phyloP scores from a whole-genome alignment of 352 stramenopile species.

The Phytophthora agathidicida region DNA sequence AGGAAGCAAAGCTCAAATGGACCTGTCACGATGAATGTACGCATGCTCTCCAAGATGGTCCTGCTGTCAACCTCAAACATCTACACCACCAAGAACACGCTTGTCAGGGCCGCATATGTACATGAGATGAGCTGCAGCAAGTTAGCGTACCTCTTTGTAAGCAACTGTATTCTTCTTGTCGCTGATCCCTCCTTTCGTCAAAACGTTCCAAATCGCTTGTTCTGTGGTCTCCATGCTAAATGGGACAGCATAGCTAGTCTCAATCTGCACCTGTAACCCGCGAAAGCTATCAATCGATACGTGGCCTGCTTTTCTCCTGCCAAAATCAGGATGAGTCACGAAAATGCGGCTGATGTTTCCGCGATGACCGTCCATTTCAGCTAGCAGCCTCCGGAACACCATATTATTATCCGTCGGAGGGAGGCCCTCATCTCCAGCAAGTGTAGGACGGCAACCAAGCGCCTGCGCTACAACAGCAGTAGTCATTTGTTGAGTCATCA shows the following conservation, averaged over 20 bases:
- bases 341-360: constrained; percentile 4
- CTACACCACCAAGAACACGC: background rate
- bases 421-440: background rate
- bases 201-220: constrained; percentile 11
- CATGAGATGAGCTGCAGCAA: background rate
- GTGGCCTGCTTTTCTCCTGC: background rate
- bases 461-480: constrained; percentile 2
- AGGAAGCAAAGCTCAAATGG: constrained; percentile 18
- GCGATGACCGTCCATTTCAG: constrained; percentile 3
- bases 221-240: constrained; percentile 17
- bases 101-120: background rate
- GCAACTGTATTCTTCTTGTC: constrained; percentile 4
- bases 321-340: background rate
- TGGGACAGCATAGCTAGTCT: constrained; percentile 17
- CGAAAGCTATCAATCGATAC: constrained; percentile 10
- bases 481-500: constrained; percentile 19
- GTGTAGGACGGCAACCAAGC: constrained; percentile 7
- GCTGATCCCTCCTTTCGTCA: background rate
- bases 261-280: constrained; percentile 20
- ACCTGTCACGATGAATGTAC: constrained; percentile 4
- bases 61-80: constrained; percentile 21
- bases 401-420: constrained; percentile 20
- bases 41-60: constrained; percentile 12
- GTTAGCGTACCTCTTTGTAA: constrained; percentile 20
- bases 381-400: constrained; percentile 20